These are phyloP conservation scores for Alternaria incomplexa DNA, from an alignment of 2,329 filamentous ascomycete genomes.

Conservation along the genomic window DNA sequence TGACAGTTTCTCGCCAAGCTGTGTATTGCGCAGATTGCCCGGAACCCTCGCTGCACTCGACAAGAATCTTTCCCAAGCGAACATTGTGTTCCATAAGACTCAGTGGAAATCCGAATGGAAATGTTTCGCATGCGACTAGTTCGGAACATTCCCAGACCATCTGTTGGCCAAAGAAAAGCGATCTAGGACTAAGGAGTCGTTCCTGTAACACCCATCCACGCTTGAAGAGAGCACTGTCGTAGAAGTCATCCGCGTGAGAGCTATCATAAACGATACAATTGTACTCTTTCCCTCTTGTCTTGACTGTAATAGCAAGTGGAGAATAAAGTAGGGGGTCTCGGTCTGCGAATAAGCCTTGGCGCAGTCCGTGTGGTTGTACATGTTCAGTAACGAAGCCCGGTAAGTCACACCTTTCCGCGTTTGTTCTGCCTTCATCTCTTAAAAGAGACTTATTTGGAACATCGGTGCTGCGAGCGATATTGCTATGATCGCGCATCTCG, in stretches of 20 bases:
- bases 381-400: background rate
- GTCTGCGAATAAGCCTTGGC: background rate
- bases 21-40: rapidly evolving
- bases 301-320: rapidly evolving
- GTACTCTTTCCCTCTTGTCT: background rate
- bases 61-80: rapidly evolving
- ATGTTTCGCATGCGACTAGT: rapidly evolving
- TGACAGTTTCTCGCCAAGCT: rapidly evolving
- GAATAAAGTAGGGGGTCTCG: background rate
- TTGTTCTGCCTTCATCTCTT: background rate
- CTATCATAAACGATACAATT: rapidly evolving
- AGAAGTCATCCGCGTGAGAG: rapidly evolving
- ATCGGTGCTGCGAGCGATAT: background rate
- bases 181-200: background rate
- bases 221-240: background rate
- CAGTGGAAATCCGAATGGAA: background rate
- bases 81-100: rapidly evolving
- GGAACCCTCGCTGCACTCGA: rapidly evolving
- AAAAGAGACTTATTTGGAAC: rapidly evolving
- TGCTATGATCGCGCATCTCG: background rate
- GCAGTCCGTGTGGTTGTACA: rapidly evolving
- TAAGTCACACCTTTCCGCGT: background rate
- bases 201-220: background rate
- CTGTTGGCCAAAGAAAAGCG: rapidly evolving
- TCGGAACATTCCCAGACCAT: background rate